phyloP scores from a whole-genome alignment of 2,329 filamentous ascomycete species.

The Aspergillaceae sp. region DNA sequence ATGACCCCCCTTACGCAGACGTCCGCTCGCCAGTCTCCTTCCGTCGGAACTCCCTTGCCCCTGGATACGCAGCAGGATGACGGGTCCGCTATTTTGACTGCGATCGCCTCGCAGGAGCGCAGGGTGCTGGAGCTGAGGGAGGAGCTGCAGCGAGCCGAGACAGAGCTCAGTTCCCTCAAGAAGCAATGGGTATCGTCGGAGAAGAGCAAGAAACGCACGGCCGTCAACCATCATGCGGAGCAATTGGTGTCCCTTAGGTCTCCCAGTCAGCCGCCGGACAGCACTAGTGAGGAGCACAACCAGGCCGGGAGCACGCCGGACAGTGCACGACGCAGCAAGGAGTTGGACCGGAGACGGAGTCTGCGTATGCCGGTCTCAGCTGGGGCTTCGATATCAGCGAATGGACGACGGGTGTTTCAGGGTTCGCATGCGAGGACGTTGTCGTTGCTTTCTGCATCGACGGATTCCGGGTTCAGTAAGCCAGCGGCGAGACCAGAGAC shows the following conservation, averaged over 20 bases:
- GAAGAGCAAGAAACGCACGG: conserved; percentile 63
- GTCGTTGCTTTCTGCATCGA: conserved; percentile 66
- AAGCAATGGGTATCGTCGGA: conserved; percentile 74
- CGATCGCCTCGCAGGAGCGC: conserved; percentile 85
- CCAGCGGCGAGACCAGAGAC: conserved; percentile 6
- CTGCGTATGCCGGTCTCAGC: conserved; percentile 44
- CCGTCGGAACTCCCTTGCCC: conserved; percentile 18
- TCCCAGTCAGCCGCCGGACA: conserved; percentile 11
- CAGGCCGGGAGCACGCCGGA: conserved; percentile 18
- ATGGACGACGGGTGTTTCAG: conserved; percentile 57
- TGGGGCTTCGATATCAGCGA: conserved; percentile 26
- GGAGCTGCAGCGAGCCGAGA: conserved; percentile 75
- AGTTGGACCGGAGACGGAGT: conserved; percentile 66
- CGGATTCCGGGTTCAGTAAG: conserved; percentile 13
- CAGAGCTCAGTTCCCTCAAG: conserved; percentile 67
- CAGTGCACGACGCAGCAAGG: conserved; percentile 36
- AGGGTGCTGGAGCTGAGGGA: conserved; percentile 84
- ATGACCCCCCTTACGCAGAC: conserved; percentile 27
- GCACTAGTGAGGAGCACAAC: conserved; percentile 9
- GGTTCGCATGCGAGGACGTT: conserved; percentile 59
- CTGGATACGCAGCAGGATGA: conserved; percentile 35
- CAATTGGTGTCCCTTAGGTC: conserved; percentile 49
- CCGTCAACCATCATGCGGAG: conserved; percentile 53
- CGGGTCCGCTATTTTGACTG: conserved; percentile 66
- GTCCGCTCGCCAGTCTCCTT: conserved; percentile 24